phyloP scores from a whole-genome alignment of 73 alveolate genomes.

The Tetrahymena borealis region DNA sequence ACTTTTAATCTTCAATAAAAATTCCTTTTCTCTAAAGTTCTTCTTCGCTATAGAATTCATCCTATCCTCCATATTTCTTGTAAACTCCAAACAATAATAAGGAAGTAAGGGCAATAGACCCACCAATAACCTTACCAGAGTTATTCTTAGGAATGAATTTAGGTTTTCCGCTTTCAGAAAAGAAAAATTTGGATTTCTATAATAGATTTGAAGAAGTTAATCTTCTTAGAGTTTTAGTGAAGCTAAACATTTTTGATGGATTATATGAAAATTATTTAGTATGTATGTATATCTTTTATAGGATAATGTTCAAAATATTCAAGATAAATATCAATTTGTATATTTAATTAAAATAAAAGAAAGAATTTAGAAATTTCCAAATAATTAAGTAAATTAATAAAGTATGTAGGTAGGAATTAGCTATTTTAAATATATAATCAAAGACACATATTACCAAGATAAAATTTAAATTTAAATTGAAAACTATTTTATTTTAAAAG shows the following conservation, averaged over 20 bases:
- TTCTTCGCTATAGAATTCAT: not conserved
- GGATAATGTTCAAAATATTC: not conserved
- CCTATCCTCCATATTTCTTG: not conserved
- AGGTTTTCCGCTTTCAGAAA: not conserved
- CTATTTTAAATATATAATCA: no score
- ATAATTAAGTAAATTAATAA: no score
- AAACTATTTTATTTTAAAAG: no score
- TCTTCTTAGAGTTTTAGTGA: not conserved
- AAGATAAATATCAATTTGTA: no score
- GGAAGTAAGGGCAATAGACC: not conserved
- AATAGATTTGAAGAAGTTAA: not conserved
- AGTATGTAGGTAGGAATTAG: no score
- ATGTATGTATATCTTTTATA: not conserved
- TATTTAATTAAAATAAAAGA: not conserved
- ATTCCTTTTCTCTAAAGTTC: not conserved
- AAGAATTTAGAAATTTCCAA: no score
- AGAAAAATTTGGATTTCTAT: not conserved
- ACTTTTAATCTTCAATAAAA: not conserved
- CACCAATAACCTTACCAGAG: not conserved
- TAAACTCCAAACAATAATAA: not conserved
- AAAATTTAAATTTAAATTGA: no score
- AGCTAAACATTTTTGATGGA: not conserved
- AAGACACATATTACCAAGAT: no score
- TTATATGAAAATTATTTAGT: not conserved
- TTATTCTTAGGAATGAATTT: not conserved